Evolutionary conservation across 306 rosid species (phyloP), one percentile per base, ranked within the genome.

Genomic region (Pyrus bretschneideri): DNA sequence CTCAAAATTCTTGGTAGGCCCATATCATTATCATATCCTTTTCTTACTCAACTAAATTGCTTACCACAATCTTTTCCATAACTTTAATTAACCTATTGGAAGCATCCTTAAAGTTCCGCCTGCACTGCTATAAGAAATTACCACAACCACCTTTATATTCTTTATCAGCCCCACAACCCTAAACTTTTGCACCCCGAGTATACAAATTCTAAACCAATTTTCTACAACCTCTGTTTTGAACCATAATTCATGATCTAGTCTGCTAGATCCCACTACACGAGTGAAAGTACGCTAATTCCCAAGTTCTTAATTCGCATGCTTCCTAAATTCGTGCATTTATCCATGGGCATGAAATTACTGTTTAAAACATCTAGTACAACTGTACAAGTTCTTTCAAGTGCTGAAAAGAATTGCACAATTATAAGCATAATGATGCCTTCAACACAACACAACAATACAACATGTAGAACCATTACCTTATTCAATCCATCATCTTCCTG

Each of bases 401-500:
- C 51, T 64, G 55, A 69, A 33, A 5, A 54, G 14, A 77, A 66
- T 4, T 23, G 22, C 35, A 46, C 62, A 63, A 66, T 18, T 29
- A 14, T 29, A 42, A 73, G 21, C 61, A 77, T 52, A 79, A 15
- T 2, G 55, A 67, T 21, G 33, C 14, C 27, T 63, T 29, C 60
- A 55, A 17, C 4, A 80, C 46, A 58, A 22, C 13, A 70, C 42
- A 71, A 72, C 70, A 30, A 69, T 29, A 65, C 78, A 25, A 14
- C 46, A 54, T 31, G 49, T 35, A 30, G 23, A 54, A 49, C 57
- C 27, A 27, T 74, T 89, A 91, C 98, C 96, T 88, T 71, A 76
- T 71, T 79, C 74, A 72, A 74, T 15, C 71, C 81, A 27, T 73
- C 85, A 68, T 77, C 75, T 38, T 62, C 86, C 64, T 71, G 89